These are phyloP conservation scores for Elaphomyces granulatus DNA, from an alignment of 495 filamentous ascomycete genomes.

Conservation along the genomic window DNA sequence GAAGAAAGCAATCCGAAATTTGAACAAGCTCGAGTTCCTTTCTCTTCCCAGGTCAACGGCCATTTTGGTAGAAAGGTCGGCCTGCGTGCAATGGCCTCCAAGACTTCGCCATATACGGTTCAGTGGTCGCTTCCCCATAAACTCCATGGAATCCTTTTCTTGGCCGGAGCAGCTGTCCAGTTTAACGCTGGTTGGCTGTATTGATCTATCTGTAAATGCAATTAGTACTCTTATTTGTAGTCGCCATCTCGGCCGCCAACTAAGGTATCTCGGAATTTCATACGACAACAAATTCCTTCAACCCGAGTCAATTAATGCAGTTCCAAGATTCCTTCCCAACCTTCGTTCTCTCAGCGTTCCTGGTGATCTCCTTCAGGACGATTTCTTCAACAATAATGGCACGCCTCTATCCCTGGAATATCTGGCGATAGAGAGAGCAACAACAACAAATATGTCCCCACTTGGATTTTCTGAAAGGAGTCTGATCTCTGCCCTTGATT, in stretches of 20 bases:
- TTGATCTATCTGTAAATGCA: conserved; percentile 13
- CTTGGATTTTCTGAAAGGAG: conserved; percentile 11
- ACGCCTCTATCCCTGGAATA: conserved; percentile 10
- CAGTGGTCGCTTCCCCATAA: conserved; percentile 14
- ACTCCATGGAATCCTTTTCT: conserved; percentile 14
- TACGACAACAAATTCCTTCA: conserved; percentile 15
- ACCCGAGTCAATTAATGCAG: conserved; percentile 14
- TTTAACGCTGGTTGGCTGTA: conserved; percentile 17
- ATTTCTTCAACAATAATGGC: conserved; percentile 16
- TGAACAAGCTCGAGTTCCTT: conserved; percentile 35
- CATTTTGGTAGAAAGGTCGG: conserved; percentile 7
- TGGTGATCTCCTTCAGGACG: conserved; percentile 17
- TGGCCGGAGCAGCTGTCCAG: conserved; percentile 19
- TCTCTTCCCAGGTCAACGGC: conserved; percentile 41
- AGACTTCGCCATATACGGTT: conserved; percentile 13
- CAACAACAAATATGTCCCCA: not conserved
- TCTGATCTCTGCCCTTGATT: conserved; percentile 11
- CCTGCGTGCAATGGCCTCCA: conserved; percentile 10
- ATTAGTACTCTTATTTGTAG: conserved; percentile 14
- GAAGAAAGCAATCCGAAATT: conserved; percentile 35
- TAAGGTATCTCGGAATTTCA: conserved; percentile 17
- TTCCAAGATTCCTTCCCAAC: conserved; percentile 14
- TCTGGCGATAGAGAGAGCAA: conserved; percentile 12
- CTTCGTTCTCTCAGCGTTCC: conserved; percentile 18
- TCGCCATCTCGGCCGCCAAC: conserved; percentile 8